These are phyloP conservation scores for Juglanconis sp. DNA, from an alignment of 2,329 filamentous ascomycete genomes.

Conservation along the genomic window DNA sequence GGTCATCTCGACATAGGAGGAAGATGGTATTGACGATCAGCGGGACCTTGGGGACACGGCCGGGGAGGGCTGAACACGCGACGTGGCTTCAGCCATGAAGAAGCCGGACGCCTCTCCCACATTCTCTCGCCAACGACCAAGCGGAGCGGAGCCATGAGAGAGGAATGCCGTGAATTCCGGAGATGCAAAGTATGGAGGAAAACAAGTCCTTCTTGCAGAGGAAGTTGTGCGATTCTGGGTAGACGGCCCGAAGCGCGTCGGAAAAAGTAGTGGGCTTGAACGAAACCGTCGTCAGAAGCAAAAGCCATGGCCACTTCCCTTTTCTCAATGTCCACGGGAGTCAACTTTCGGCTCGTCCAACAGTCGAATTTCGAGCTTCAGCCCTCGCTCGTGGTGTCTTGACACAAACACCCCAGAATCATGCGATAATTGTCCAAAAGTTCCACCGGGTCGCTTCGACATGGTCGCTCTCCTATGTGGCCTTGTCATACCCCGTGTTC, in stretches of 20 bases:
- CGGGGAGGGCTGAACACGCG: constrained; percentile 17
- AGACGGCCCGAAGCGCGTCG: constrained; percentile 6
- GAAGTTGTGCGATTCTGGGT: neutral
- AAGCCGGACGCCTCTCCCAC: constrained; percentile 2
- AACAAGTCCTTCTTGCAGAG: neutral
- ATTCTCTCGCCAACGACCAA: constrained; percentile 1
- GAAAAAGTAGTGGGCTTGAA: neutral
- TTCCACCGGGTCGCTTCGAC: too few species aligned
- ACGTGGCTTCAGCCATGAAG: constrained; percentile 18
- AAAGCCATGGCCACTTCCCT: too few species aligned
- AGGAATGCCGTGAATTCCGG: neutral
- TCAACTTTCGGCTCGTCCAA: too few species aligned
- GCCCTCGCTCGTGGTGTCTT: too few species aligned
- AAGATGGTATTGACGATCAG: neutral
- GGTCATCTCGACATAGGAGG: neutral
- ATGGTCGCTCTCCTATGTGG: neutral
- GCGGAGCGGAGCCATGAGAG: neutral
- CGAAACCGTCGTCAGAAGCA: neutral
- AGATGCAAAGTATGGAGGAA: neutral
- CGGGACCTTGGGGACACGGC: neutral
- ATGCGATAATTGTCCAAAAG: too few species aligned
- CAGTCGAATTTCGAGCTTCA: too few species aligned
- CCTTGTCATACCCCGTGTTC: neutral
- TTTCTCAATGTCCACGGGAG: too few species aligned
- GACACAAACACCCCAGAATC: too few species aligned